Base-by-base conservation (phyloP, 805 yeast species). In the Zygoascus ofunaensis region DNA sequence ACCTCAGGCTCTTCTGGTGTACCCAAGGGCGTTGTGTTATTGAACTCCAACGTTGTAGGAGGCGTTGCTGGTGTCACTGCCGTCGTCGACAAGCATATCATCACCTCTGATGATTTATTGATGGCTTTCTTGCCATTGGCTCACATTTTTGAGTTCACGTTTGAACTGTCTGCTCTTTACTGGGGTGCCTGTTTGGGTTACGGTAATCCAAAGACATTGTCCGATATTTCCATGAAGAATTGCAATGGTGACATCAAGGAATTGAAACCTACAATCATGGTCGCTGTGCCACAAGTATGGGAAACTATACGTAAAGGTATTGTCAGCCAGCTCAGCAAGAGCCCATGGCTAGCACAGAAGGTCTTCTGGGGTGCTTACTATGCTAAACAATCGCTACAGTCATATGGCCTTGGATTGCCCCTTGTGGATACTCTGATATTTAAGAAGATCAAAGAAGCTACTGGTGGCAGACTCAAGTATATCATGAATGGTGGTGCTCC, bases 201-300 rank as follows among this genome's bases (percentile, higher is more conserved):
- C 68, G 97, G 95, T 41, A 79, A 72, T 55, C 96, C 90, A 50
- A 87, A 87, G 69, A 90, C 98, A 24, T 70, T 92, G 55, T 79
- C 94, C 18, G 94, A 84, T 51, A 69, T 73, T 1, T 85, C 94
- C 2, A 78, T 84, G 59, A 79, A 76, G 57, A 84, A 92, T 68
- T 87, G 95, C 70, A 68, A 75, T 46, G 90, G 96, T 58, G 98
- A 92, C 64, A 76, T 92, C 70, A 76, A 73, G 45, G 84, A 82
- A 58, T 84, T 87, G 66, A 73, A 79, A 63, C 98, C 98, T 47
- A 84, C 96, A 4, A 66, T 89, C 55, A 84, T 92, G 95, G 96
- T 87, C 52, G 98, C 96, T 65, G 98, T 92, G 46, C 97, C 97
- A 15, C 95, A 97, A 3, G 97, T 92, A 43, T 92, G 96, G 95